These are phyloP conservation scores for Achaetomium macrosporum DNA, from an alignment of 2,329 filamentous ascomycete species.

Conservation along the genomic window DNA sequence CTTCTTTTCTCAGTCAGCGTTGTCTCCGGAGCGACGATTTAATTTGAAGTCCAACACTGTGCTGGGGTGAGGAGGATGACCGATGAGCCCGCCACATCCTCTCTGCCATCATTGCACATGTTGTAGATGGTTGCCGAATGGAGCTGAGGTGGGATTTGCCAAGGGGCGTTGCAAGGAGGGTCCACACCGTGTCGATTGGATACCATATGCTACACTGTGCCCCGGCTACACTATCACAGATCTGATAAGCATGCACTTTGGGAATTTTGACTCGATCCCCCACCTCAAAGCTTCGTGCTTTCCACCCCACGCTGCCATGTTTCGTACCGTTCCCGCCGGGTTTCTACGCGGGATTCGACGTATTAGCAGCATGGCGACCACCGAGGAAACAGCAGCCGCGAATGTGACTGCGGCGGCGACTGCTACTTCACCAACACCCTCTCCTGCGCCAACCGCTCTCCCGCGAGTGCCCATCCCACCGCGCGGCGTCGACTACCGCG, in stretches of 20 bases:
- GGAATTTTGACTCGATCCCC: neutral
- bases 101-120: no score
- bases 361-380: constrained; percentile 8
- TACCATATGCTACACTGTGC: no score
- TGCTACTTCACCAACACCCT: neutral
- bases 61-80: no score
- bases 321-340: constrained; percentile 3
- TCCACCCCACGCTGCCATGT: constrained; percentile 5
- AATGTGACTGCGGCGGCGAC: neutral
- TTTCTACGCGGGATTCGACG: constrained; percentile 10
- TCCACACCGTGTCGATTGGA: no score
- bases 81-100: no score
- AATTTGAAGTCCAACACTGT: no score
- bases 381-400: constrained; percentile 4
- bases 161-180: no score
- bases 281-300: neutral
- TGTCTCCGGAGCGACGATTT: no score
- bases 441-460: neutral
- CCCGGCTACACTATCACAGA: no score
- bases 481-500: constrained; percentile 87
- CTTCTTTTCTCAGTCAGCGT: no score
- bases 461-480: constrained; percentile 77
- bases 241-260: neutral
- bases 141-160: no score
- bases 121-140: no score